Conservation (phyloP, 164 flowering plant species). For the Paratinospora sagittata region DNA sequence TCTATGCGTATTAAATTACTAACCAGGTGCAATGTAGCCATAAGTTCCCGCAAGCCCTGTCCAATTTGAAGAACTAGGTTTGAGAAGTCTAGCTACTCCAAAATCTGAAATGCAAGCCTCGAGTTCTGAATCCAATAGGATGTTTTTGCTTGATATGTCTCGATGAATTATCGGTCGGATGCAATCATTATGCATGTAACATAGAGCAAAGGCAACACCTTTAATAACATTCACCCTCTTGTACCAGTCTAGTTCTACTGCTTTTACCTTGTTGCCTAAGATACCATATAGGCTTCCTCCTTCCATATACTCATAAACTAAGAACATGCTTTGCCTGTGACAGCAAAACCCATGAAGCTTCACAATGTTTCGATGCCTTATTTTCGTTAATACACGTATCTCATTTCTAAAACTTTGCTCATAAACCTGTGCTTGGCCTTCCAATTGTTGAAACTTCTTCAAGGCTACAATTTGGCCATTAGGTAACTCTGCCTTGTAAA, state of each 20-base stretch:
- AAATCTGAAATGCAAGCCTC: neutral
- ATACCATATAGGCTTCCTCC: neutral
- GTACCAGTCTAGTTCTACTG: neutral
- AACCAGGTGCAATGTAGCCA: slow-evolving; percentile 13
- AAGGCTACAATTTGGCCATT: neutral
- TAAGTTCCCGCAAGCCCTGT: neutral
- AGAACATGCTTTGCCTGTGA: neutral
- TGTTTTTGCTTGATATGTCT: slow-evolving; percentile 4
- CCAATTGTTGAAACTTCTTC: neutral
- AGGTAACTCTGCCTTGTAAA: neutral
- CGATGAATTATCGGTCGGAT: slow-evolving; percentile 2
- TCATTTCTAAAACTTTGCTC: neutral
- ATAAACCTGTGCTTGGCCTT: neutral
- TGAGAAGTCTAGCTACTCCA: neutral
- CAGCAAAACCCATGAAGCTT: slow-evolving; percentile 3
- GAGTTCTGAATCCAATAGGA: slow-evolving; percentile 6
- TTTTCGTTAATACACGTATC: neutral
- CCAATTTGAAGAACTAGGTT: neutral
- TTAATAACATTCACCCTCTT: slow-evolving; percentile 1
- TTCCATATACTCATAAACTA: slow-evolving; percentile 5
- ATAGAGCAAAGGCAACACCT: slow-evolving; percentile 7
- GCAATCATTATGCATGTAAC: slow-evolving; percentile 9
- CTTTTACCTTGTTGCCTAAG: neutral
- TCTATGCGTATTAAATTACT: neutral
- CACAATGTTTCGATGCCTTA: slow-evolving; percentile 7